Base-by-base conservation (phyloP, 2,329 filamentous ascomycete genomes). In the Dactylellina leptospora region DNA sequence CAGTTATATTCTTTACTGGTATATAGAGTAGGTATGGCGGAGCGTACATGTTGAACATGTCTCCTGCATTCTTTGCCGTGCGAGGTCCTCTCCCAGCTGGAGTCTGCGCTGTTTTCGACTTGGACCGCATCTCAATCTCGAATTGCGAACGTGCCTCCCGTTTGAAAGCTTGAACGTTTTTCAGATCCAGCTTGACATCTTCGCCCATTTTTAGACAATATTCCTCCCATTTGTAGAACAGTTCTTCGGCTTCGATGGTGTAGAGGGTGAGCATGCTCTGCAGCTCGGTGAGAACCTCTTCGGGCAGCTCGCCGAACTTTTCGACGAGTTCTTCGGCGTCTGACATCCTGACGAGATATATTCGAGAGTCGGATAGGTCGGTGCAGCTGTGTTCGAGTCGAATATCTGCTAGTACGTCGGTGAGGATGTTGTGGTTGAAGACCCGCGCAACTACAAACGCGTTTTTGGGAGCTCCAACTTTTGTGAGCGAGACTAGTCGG, bases 141-240 rank as follows among this genome's bases (percentile, higher is more conserved):
- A 97, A 82, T 36, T 86, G 84, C 77, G 97, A 92, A 78, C 93
- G 92, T 5, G 97, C 85, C 77, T 91, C 89, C 78, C 92, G 90
- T 80, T 96, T 96, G 79, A 99, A 90, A 61, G 87, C 86, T 44
- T 89, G 86, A 47, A 91, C 86, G 0, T 86, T 89, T 36, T 89
- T 86, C 42, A 96, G 83, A 50, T 89, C 86, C 73, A 91, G 81
- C 70, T 84, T 88, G 73, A 88, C 88, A 64, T 92, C 90, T 63
- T 96, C 91, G 50, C 69, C 63, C 88, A 97, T 92, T 81, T 93
- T 96, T 79, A 99, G 89, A 80, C 90, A 93, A 83, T 97, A 97
- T 0, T 92, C 93, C 80, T 99, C 95, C 95, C 95, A 99, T 84
- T 97, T 97, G 86, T 92, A 97, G 81, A 92, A 97, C 23, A 97